Evolutionary conservation across 768 basidiomycete species (phyloP).

Genomic region (Tylopilus intermedius): DNA sequence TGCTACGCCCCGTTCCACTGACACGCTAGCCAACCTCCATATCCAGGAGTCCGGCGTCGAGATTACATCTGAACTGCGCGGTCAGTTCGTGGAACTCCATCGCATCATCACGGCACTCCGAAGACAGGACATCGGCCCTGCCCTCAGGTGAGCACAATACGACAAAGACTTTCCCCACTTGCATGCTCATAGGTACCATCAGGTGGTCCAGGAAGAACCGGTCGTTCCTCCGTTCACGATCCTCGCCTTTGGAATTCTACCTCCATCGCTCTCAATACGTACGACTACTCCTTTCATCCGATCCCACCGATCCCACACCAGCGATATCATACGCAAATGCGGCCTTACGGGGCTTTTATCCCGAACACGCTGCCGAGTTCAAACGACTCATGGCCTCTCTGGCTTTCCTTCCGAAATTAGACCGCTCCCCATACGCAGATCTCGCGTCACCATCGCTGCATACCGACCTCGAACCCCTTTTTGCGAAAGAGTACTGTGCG

Average conservation of each 20-base stretch:
- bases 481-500: slow-evolving; percentile 86
- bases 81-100: slow-evolving; percentile 66
- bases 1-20: slow-evolving; percentile 1
- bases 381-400: slow-evolving; percentile 65
- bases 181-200: slow-evolving; percentile 2
- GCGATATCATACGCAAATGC: slow-evolving; percentile 75
- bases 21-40: background rate
- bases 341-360: slow-evolving; percentile 59
- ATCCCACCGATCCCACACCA: slow-evolving; percentile 49
- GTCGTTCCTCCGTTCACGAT: slow-evolving; percentile 58
- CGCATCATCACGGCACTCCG: slow-evolving; percentile 64
- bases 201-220: slow-evolving; percentile 79
- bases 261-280: slow-evolving; percentile 90
- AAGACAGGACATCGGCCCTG: slow-evolving; percentile 63
- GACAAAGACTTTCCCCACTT: background rate
- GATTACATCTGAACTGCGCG: slow-evolving; percentile 45
- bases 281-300: slow-evolving; percentile 61
- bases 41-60: slow-evolving; percentile 62
- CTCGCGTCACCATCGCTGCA: slow-evolving; percentile 69
- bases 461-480: slow-evolving; percentile 73
- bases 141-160: slow-evolving; percentile 58
- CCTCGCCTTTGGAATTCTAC: slow-evolving; percentile 82
- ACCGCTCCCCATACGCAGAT: slow-evolving; percentile 69
- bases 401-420: slow-evolving; percentile 68
- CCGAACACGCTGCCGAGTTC: slow-evolving; percentile 59